Percentiles rank a stretch among this genome's conserved stretches.
Evolutionary conservation across 2,329 filamentous ascomycete genomes (phyloP).

Genomic region (Cordyceps fumosorosea): DNA sequence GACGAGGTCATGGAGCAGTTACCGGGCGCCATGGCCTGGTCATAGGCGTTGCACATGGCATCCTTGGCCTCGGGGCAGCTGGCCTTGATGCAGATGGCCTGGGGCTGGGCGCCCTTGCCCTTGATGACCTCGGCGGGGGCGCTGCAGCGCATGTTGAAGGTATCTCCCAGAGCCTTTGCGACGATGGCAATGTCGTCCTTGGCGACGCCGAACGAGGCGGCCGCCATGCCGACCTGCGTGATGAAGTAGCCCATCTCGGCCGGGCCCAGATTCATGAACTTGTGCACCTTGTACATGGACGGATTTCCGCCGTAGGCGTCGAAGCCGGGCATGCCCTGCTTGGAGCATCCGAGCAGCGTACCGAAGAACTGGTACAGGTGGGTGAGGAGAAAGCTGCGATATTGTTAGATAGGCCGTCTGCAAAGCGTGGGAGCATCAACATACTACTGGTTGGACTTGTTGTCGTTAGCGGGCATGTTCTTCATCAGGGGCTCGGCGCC

Average conservation of each 20-base stretch:
- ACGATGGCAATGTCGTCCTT: slow-evolving; percentile 43
- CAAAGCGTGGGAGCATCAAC: slow-evolving; percentile 14
- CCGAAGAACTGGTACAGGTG: slow-evolving; percentile 59
- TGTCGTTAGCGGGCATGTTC: slow-evolving; percentile 47
- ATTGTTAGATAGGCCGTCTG: not conserved
- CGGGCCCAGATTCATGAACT: slow-evolving; percentile 51
- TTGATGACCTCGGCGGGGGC: slow-evolving; percentile 39
- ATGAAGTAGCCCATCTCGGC: slow-evolving; percentile 53
- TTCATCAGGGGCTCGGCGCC: slow-evolving; percentile 47
- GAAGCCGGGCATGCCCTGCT: slow-evolving; percentile 43
- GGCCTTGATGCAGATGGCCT: slow-evolving; percentile 48
- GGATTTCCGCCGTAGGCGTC: slow-evolving; percentile 39
- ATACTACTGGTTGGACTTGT: slow-evolving; percentile 50
- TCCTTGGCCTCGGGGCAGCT: slow-evolving; percentile 42
- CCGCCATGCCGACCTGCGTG: slow-evolving; percentile 49
- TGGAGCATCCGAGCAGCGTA: slow-evolving; percentile 47
- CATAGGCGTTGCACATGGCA: slow-evolving; percentile 40
- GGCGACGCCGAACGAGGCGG: slow-evolving; percentile 52
- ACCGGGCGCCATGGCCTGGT: slow-evolving; percentile 19
- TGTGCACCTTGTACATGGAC: slow-evolving; percentile 48
- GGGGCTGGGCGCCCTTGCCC: slow-evolving; percentile 38
- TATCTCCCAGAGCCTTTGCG: slow-evolving; percentile 38
- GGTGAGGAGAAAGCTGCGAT: slow-evolving; percentile 45
- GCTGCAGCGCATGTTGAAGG: slow-evolving; percentile 48
- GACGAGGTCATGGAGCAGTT: slow-evolving; percentile 12